Base-by-base conservation (phyloP, 805 yeast species). In the Zygosaccharomyces bailii region DNA sequence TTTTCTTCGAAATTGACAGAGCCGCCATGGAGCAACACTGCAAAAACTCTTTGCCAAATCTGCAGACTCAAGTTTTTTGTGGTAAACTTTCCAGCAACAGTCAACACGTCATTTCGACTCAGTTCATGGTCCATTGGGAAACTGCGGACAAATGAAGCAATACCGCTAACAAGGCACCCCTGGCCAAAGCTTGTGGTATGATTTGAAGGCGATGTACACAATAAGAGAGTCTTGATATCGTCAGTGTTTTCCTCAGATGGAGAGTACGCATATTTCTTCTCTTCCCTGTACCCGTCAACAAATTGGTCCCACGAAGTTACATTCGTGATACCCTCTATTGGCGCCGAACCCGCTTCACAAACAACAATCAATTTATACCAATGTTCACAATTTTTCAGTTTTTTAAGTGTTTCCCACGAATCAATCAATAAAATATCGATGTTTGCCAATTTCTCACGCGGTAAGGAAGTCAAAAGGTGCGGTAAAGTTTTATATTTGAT, bases 151-250 rank as follows among this genome's bases (percentile, higher is more conserved):
- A 74, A 66, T 1, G 84, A 69, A 2, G 85, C 78, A 25, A 75
- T 63, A 5, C 79, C 69, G 49, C 82, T 73, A 4, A 78, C 74
- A 32, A 79, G 58, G 49, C 77, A 76, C 45, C 73, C 65, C 44
- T 79, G 82, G 4, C 78, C 72, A 53, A 73, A 79, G 9, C 65
- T 52, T 1, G 66, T 61, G 1, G 66, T 54, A 8, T 53, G 52
- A 11, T 56, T 49, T 27, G 41, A 44, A 8, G 53, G 48, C 1
- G 62, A 54, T 4, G 59, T 49, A 9, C 50, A 52, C 18, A 64
- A 48, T 10, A 58, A 54, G n/a, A 69, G 58, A 4, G 63, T 34
- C 8, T 72, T 71, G 24, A 61, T 55, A 19, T 71, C 70, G 33
- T 67, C 63, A 3, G 70, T 51, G 38, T 57, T 51, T 54, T 68